Evolutionary conservation across 2,329 filamentous ascomycete species (phyloP), one percentile per base, ranked within the genome.

Genomic region (Colletotrichum sp.): DNA sequence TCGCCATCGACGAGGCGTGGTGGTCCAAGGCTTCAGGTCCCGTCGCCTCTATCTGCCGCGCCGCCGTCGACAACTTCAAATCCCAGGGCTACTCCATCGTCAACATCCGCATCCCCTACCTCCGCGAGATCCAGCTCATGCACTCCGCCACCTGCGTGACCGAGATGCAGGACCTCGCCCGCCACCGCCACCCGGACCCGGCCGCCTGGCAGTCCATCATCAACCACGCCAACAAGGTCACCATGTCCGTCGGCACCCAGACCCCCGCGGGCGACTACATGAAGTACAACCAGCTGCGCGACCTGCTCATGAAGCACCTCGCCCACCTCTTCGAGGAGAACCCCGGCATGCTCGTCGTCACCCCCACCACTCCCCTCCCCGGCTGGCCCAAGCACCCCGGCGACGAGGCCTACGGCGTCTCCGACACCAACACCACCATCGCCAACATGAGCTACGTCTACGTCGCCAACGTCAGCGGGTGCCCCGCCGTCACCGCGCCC

Each of bases 381-480:
- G 96, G 96, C 13, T 98, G 95, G 94, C 90, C 91, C 57, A 92
- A 93, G 28, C 76, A 83, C 13, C 84, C 88, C 2, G 89, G 86
- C 10, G 93, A 94, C 55, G 86, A 92, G 18, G 86, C 86, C n/a
- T 92, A 96, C 80, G 96, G 96, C 4, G 87, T 95, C 79, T 93
- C 90, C 48, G 94, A 98, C 83, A 93, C 90, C 1, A 95, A 97
- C 82, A 88, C 86, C 76, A 93, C 92, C 18, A 86, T 98, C n/a
- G 88, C 90, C 30, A 95, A 91, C 81, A 98, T 98, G 95, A 92
- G 93, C 83, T 98, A 95, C 84, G 92, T 95, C 18, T 98, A 94
- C 90, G 85, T 98, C 44, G 94, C 96, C 8, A 98, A 98, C 84
- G 93, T 95, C 79, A 92, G 89, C 0, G 96, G 96, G 0, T 93